Evolutionary conservation across 2,329 filamentous ascomycete species (phyloP), one percentile per base, ranked within the genome.

Genomic region (Aspergillus sp.): DNA sequence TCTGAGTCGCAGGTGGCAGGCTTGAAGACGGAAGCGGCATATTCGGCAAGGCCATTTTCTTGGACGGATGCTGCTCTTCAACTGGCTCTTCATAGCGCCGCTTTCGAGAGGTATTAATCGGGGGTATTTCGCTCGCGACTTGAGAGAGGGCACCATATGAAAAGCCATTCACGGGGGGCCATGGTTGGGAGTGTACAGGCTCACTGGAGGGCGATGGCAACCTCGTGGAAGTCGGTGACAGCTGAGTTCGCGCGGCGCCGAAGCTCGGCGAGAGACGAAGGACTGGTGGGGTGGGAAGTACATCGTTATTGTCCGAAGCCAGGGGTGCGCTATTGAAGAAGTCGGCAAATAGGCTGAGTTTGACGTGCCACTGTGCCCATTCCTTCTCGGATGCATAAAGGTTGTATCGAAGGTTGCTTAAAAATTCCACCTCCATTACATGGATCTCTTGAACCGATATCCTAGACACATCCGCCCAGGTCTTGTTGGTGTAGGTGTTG

Each of bases 401-500:
- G 67, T 91, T 92, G 76, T 98, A 99, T 69, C 93, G 87, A 88
- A 99, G 96, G 75, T 98, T 98, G 80, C 93, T 97, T 62, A 99
- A 80, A 68, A 99, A 99, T 74, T 99, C 95, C n/a, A 99, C 95
- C 74, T 99, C 95, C 95, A 99, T 99, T 45, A 97, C 89, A 73
- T 99, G 95, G 51, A 99, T 96, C 75, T 99, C 95, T 60, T 89
- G 87, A 12, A 98, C 93, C 1, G 90, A 87, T 60, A 99, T 96
- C 45, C 90, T 90, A 1, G 95, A 98, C 11, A 99, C 95, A 68
- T 99, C 95, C 2, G 93, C 95, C 95, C 95, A 99, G 0, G 95
- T 99, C 80, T 98, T 97, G 80, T 99, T 99, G 39, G 95, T 98
- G 76, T 99, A 99, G 0, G 95, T 98, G 74, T 98, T 99, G 75